Conservation (phyloP, 371 early-diverging fungal genomes). For the Blakeslea trispora region DNA sequence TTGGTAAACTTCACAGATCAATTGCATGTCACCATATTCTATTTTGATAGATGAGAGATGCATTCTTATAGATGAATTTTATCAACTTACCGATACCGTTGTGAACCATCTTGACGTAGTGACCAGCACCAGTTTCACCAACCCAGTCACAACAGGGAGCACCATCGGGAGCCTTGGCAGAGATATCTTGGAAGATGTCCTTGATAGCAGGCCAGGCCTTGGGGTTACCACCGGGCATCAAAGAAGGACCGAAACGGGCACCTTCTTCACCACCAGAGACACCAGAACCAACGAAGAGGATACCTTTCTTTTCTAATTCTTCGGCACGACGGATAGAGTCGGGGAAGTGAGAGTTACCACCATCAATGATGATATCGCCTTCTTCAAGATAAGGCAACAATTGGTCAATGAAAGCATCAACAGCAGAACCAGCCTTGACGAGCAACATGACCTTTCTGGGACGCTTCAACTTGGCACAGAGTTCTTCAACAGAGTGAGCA, state of each 20-base stretch:
- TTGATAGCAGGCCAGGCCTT: slow-evolving; percentile 93
- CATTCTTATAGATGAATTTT: too few relatives aligned
- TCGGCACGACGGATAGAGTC: slow-evolving; percentile 93
- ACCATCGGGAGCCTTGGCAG: slow-evolving; percentile 87
- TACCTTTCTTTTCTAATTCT: slow-evolving; percentile 84
- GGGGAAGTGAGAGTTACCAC: slow-evolving; percentile 99
- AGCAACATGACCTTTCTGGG: slow-evolving; percentile 97
- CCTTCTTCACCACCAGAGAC: slow-evolving; percentile 99
- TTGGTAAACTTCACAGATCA: slow-evolving; percentile 97
- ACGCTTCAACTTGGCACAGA: slow-evolving; percentile 89
- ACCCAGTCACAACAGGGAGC: slow-evolving; percentile 99
- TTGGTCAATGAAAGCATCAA: slow-evolving; percentile 94
- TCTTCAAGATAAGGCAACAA: slow-evolving; percentile 82
- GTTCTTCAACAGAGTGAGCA: slow-evolving; percentile 90
- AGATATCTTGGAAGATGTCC: slow-evolving; percentile 94
- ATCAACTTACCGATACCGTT: slow-evolving; percentile 89
- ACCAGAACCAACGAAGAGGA: slow-evolving; percentile 97
- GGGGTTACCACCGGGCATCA: slow-evolving; percentile 98
- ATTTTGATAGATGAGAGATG: too few relatives aligned
- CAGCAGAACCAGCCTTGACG: slow-evolving; percentile 96
- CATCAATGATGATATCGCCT: slow-evolving; percentile 98
- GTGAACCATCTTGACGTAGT: slow-evolving; percentile 99
- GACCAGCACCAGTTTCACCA: slow-evolving; percentile 97
- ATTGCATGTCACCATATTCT: slow-evolving; percentile 99
- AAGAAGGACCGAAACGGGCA: slow-evolving; percentile 97